Evolutionary conservation across 306 rosid species (phyloP), one percentile per base, ranked within the genome.

Genomic region (Rosa rugosa): DNA sequence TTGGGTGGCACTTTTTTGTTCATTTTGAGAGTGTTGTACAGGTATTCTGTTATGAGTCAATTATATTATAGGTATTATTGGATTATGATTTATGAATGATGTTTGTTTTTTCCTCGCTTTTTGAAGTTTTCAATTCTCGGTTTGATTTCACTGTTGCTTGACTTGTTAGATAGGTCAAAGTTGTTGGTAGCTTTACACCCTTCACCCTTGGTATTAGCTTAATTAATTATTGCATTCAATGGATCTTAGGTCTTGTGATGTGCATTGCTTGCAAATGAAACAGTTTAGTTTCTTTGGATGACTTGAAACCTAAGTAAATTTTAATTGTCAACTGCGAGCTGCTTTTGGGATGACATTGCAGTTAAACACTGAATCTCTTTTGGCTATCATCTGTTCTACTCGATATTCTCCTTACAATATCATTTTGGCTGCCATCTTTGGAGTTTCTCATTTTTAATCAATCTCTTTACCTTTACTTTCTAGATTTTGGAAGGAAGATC

Each of bases 401-500:
- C 49, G 20, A 36, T 18, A 20, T 60, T 72, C 65, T 36, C 65
- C 18, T 51, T 36, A 27, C 27, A 51, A 18, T 34, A 34, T 51
- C 47, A 5, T 53, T 20, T 40, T n/a, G 20, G 47, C 36, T 38
- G 34, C n/a, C 22, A 0, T 36, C 49, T 7, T n/a, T 22, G 49
- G 53, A 34, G 49, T 57, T 27, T 65, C 53, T 42, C 31, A 51
- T 40, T 62, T 63, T 2, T 38, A 25, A 64, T 27, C 45, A n/a
- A 62, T 49, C 7, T 41, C 0, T 44, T 36, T 12, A 3, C n/a
- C 8, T 70, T 46, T 40, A 42, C 46, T 9, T 76, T 23, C 74
- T 69, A 86, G 89, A 83, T 86, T 54, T 50, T 86, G 82, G 89
- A 86, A 74, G 89, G 89, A 73, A 77, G 45, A 63, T 65, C 89